Conservation (phyloP, 176 grass and related monocot genomes). For the Avena atlantica region DNA sequence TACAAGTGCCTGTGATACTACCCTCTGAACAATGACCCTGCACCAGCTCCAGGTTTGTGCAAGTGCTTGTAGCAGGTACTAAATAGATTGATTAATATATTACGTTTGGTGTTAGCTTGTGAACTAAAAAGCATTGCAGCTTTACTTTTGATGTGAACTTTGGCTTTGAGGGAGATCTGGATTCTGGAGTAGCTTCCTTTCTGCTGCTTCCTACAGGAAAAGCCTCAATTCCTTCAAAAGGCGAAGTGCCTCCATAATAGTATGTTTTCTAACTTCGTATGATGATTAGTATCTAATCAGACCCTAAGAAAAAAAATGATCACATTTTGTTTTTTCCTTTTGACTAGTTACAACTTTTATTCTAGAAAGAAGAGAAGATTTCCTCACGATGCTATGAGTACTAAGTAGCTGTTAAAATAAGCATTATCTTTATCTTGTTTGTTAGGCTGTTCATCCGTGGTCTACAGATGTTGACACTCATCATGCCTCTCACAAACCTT, state of each 20-base stretch:
- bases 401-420: conserved; percentile 10
- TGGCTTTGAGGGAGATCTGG: conserved; percentile 27
- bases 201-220: not conserved
- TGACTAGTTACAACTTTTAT: conserved; percentile 9
- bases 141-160: conserved; percentile 43
- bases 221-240: conserved; percentile 23
- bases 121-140: conserved; percentile 28
- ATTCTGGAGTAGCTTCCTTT: conserved; percentile 34
- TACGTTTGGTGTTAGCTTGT: conserved; percentile 21
- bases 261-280: not conserved
- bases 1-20: not conserved
- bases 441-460: not conserved
- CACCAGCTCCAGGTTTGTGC: not conserved
- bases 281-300: not conserved
- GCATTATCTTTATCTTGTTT: not conserved
- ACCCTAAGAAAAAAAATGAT: conserved; percentile 23
- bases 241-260: not conserved
- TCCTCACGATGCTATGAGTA: not conserved
- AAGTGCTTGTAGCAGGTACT: not conserved
- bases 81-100: not conserved
- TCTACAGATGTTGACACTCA: conserved; percentile 18
- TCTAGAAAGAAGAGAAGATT: not conserved
- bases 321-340: not conserved
- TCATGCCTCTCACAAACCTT: conserved; percentile 28
- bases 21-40: not conserved